A percentile compares a stretch with the other conserved stretches of the same genome.
Evolutionary conservation across 2,329 filamentous ascomycete genomes (phyloP).

Genomic region (Colletotrichum trifolii): DNA sequence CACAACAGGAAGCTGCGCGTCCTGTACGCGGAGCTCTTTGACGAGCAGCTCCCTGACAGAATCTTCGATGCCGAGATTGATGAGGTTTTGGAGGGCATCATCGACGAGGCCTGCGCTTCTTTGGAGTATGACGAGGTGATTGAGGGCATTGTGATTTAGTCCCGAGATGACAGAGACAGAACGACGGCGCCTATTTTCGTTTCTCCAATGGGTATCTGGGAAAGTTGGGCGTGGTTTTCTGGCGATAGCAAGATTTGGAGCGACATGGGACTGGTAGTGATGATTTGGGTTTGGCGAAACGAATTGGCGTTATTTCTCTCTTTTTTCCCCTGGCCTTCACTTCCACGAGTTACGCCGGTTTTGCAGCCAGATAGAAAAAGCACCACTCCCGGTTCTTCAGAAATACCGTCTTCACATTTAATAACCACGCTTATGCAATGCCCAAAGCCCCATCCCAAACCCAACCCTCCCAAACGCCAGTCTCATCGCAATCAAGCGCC

Average conservation of each 20-base stretch:
- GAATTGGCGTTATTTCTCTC: too few species aligned
- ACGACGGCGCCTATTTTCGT: too few species aligned
- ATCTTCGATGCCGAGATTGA: constrained; percentile 9
- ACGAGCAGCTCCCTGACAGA: constrained; percentile 23
- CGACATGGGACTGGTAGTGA: too few species aligned
- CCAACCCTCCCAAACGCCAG: neutral
- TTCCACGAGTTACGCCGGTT: too few species aligned
- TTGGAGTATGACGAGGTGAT: neutral
- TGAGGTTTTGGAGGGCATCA: constrained; percentile 1
- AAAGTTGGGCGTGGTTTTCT: too few species aligned
- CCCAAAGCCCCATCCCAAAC: neutral
- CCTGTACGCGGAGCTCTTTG: constrained; percentile 29
- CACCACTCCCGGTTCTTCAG: neutral
- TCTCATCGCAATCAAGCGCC: neutral
- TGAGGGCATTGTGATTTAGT: neutral
- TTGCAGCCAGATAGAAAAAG: too few species aligned
- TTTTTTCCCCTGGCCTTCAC: too few species aligned
- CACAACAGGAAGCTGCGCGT: constrained; percentile 19
- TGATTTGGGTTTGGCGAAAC: too few species aligned
- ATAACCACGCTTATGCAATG: constrained; percentile 16
- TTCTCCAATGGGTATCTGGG: too few species aligned
- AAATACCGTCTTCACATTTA: constrained; percentile 13
- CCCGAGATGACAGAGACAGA: too few species aligned
- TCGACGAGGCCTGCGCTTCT: constrained; percentile 7
- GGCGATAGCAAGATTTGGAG: too few species aligned